A percentile compares a stretch with the other conserved stretches of the same genome.
Conservation (phyloP, 2,329 filamentous ascomycete species). For the Chaetomium sp. region DNA sequence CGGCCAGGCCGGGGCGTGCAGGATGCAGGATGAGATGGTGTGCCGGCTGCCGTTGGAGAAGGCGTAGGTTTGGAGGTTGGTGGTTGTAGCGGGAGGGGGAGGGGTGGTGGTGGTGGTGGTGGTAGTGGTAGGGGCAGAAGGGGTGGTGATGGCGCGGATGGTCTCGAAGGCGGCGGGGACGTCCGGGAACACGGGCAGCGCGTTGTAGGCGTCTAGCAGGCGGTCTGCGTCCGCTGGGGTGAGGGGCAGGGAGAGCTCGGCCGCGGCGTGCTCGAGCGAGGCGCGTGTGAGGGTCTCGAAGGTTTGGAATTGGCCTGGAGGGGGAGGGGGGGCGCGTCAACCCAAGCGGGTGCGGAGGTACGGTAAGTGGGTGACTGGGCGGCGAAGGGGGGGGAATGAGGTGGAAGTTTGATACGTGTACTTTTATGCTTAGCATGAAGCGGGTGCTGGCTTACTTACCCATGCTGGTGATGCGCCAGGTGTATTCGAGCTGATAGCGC, state of each 20-base stretch:
- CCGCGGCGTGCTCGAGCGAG: slow-evolving; percentile 64
- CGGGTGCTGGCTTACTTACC: slow-evolving; percentile 47
- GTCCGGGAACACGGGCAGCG: slow-evolving; percentile 66
- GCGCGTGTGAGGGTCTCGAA: slow-evolving; percentile 66
- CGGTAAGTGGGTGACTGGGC: not conserved
- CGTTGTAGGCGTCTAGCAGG: slow-evolving; percentile 65
- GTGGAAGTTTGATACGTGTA: slow-evolving; percentile 1
- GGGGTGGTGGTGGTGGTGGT: not conserved
- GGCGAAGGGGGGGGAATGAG: slow-evolving; percentile 17
- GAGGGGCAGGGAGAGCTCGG: slow-evolving; percentile 56
- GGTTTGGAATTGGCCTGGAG: slow-evolving; percentile 58
- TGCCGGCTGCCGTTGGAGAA: slow-evolving; percentile 70
- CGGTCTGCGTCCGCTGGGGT: slow-evolving; percentile 38
- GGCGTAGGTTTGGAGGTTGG: slow-evolving; percentile 56
- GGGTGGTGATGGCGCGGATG: slow-evolving; percentile 37
- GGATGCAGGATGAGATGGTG: slow-evolving; percentile 65
- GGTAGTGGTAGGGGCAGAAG: not conserved
- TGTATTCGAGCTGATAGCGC: slow-evolving; percentile 74
- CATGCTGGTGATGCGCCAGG: slow-evolving; percentile 76
- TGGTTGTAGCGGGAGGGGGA: too few species aligned
- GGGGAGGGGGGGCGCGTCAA: not conserved
- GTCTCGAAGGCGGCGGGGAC: slow-evolving; percentile 55
- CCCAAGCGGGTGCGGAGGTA: not conserved
- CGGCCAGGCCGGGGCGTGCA: slow-evolving; percentile 54
- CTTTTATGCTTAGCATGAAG: too few species aligned